phyloP scores from a whole-genome alignment of 2,329 filamentous ascomycete genomes.

The Neophaeococcomyces mojaviensis region DNA sequence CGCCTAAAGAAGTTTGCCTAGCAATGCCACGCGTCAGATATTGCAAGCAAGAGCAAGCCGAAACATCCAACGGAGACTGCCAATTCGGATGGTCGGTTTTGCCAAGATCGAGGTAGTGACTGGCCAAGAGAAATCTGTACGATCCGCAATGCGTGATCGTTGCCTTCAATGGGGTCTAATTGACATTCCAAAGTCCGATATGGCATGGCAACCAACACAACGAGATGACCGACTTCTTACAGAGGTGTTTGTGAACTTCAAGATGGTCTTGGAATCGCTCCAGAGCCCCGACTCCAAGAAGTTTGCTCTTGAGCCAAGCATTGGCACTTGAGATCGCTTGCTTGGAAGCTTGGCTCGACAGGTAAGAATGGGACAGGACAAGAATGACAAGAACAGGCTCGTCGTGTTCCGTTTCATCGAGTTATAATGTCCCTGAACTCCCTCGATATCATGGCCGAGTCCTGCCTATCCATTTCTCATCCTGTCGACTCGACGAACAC shows the following conservation, averaged over 20 bases:
- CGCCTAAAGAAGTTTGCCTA: too few relatives aligned
- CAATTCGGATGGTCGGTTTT: too few relatives aligned
- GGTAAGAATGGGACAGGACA: slow-evolving; percentile 8
- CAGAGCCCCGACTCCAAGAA: not conserved
- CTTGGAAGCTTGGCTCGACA: slow-evolving; percentile 9
- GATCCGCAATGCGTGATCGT: too few relatives aligned
- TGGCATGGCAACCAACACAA: too few relatives aligned
- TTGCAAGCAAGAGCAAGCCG: too few relatives aligned
- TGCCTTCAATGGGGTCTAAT: too few relatives aligned
- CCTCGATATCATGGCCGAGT: slow-evolving; percentile 2
- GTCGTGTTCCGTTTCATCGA: not conserved
- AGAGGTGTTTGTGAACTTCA: not conserved
- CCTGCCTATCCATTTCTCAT: not conserved
- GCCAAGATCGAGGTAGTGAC: too few relatives aligned
- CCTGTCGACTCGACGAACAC: slow-evolving; percentile 1
- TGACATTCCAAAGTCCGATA: too few relatives aligned
- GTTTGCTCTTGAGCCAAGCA: slow-evolving; percentile 6
- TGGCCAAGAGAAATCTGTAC: too few relatives aligned
- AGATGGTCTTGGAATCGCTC: not conserved
- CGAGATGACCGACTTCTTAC: too few relatives aligned
- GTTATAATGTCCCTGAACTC: slow-evolving; percentile 1
- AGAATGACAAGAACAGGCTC: slow-evolving; percentile 7
- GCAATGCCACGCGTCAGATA: too few relatives aligned
- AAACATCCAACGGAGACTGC: too few relatives aligned
- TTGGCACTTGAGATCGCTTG: slow-evolving; percentile 7